Percentiles rank a stretch among this genome's conserved stretches.
These are phyloP conservation scores for Saxispiralis lemnorum DNA, from an alignment of 495 filamentous ascomycete species.

Conservation along the genomic window DNA sequence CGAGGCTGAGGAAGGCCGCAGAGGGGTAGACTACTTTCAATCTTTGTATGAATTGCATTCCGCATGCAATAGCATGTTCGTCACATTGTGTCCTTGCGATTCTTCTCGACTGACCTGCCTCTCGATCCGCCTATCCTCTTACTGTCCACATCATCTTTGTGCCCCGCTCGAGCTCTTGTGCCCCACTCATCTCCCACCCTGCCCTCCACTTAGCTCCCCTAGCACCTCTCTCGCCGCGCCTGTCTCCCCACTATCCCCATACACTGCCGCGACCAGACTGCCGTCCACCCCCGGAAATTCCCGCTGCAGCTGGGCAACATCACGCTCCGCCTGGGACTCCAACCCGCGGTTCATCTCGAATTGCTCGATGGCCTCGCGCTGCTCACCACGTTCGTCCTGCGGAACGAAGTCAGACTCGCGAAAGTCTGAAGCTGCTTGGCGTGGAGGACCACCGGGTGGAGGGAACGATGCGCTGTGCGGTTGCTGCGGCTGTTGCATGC, in stretches of 20 bases:
- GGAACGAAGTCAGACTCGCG: slow-evolving; percentile 11
- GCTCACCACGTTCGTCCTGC: slow-evolving; percentile 11
- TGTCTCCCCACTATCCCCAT: slow-evolving; percentile 15
- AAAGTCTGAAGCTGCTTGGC: slow-evolving; percentile 6
- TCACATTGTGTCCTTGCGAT: too few relatives aligned
- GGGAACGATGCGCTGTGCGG: not conserved
- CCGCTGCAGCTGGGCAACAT: slow-evolving; percentile 18
- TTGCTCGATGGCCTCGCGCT: slow-evolving; percentile 18
- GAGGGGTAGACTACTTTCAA: too few relatives aligned
- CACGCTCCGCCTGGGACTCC: slow-evolving; percentile 15
- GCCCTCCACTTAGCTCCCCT: slow-evolving; percentile 11
- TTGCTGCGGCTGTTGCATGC: not conserved
- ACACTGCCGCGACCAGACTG: slow-evolving; percentile 21
- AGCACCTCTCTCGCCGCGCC: slow-evolving; percentile 21
- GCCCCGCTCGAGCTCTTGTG: not conserved
- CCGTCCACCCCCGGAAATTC: slow-evolving; percentile 20
- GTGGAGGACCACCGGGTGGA: not conserved
- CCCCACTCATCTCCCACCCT: not conserved
- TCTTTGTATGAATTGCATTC: too few relatives aligned
- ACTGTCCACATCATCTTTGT: too few relatives aligned
- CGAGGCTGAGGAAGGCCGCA: slow-evolving; percentile 18
- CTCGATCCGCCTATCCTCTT: too few relatives aligned
- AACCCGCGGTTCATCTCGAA: slow-evolving; percentile 13
- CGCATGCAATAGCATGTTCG: too few relatives aligned
- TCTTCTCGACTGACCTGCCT: too few relatives aligned